phyloP scores from a whole-genome alignment of 805 yeast species.

The Hanseniaspora thailandica region DNA sequence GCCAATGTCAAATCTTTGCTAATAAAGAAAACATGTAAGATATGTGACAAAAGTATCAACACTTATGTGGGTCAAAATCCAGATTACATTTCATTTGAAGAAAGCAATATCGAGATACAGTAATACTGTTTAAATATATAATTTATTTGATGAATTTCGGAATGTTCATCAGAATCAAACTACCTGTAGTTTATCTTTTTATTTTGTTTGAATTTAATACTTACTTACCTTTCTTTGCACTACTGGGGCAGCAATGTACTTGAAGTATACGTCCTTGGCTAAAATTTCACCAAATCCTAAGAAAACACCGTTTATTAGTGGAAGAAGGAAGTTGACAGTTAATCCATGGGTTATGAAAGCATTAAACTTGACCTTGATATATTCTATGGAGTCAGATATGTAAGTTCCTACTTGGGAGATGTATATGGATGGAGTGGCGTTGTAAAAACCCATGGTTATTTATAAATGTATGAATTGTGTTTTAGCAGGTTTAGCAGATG shows the following conservation, averaged over 20 bases:
- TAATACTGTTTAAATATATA: background rate
- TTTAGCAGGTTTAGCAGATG: too few species aligned
- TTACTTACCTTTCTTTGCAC: constrained; percentile 12
- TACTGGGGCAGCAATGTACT: constrained; percentile 2
- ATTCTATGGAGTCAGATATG: background rate
- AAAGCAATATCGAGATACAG: background rate
- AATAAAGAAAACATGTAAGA: constrained; percentile 5
- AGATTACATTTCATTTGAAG: constrained; percentile 12
- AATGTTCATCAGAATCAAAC: background rate
- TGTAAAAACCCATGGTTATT: constrained; percentile 3
- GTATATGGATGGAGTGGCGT: background rate
- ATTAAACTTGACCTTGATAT: background rate
- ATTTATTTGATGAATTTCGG: background rate
- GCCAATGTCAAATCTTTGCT: constrained; percentile 2
- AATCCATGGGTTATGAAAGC: constrained; percentile 3
- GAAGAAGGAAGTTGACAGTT: constrained; percentile 8
- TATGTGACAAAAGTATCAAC: background rate
- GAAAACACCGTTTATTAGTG: constrained; percentile 11
- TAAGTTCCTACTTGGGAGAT: background rate
- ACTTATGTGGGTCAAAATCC: constrained; percentile 7
- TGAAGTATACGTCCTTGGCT: constrained; percentile 6
- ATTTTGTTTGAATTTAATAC: background rate
- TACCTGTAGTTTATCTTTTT: background rate
- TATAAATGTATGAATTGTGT: too few species aligned
- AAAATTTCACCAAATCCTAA: constrained; percentile 12